Evolutionary conservation across 2,329 filamentous ascomycete genomes (phyloP).

Genomic region (Myriangium duriaei): DNA sequence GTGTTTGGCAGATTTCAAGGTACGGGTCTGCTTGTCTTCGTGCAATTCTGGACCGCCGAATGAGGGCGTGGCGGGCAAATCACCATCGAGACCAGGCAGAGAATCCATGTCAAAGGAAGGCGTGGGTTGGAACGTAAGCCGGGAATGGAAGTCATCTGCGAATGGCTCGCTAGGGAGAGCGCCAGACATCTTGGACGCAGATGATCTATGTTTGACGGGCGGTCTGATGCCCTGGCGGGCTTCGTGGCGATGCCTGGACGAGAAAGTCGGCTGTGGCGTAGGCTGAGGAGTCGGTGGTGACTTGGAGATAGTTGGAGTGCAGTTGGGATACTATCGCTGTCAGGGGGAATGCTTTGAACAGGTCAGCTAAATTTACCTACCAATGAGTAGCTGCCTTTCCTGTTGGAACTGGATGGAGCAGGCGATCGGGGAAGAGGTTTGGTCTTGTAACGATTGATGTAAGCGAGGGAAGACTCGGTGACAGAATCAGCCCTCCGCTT

Average conservation of each 20-base stretch:
- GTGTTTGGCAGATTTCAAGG: slow-evolving; percentile 1
- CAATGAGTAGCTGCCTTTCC: slow-evolving; percentile 8
- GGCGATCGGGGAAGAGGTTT: background rate
- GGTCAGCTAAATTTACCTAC: slow-evolving; percentile 4
- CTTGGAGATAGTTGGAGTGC: background rate
- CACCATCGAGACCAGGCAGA: slow-evolving; percentile 3
- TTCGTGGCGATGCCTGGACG: background rate
- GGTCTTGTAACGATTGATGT: slow-evolving; percentile 1
- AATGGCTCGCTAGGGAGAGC: slow-evolving; percentile 12
- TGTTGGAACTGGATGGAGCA: background rate
- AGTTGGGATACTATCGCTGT: slow-evolving; percentile 5
- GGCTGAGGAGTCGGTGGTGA: background rate
- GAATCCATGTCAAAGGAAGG: background rate
- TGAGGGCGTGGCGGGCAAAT: background rate
- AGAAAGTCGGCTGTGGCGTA: no score
- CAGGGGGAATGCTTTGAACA: background rate
- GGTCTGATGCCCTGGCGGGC: background rate
- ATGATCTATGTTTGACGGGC: background rate
- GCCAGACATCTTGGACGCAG: background rate
- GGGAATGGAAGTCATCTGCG: slow-evolving; percentile 18
- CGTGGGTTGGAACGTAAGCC: slow-evolving; percentile 6
- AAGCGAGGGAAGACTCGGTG: slow-evolving; percentile 3
- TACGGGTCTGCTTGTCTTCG: background rate
- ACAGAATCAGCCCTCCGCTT: slow-evolving; percentile 6
- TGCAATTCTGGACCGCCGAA: slow-evolving; percentile 2